phyloP scores from a whole-genome alignment of 1,139 yeast genomes.

The Debaryomyces singareniensis region DNA sequence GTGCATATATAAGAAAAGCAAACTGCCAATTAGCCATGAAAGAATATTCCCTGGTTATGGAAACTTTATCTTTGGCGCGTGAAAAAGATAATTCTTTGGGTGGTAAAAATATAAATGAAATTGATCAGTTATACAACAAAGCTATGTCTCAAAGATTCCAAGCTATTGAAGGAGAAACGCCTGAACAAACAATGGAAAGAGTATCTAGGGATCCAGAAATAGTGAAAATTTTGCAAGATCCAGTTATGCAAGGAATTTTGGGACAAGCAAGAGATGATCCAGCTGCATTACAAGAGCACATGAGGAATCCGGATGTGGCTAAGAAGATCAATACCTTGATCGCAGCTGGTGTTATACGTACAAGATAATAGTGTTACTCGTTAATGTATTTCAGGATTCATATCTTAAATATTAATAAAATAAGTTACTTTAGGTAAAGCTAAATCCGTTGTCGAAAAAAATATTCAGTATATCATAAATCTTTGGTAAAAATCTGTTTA shows the following conservation, averaged over 20 bases:
- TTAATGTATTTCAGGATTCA: too few relatives aligned
- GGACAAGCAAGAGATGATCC: constrained; percentile 95
- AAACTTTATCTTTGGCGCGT: constrained; percentile 76
- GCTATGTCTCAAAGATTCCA: constrained; percentile 77
- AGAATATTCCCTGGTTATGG: constrained; percentile 77
- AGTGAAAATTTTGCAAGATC: constrained; percentile 84
- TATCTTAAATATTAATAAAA: too few relatives aligned
- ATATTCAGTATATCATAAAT: too few relatives aligned
- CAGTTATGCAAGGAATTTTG: constrained; percentile 93
- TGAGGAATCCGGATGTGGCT: constrained; percentile 92
- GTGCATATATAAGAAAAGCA: constrained; percentile 97
- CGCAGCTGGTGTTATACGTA: constrained; percentile 96
- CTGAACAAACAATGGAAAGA: constrained; percentile 91
- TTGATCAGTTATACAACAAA: constrained; percentile 74
- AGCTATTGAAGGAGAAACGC: constrained; percentile 82
- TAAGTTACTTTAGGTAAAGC: too few relatives aligned
- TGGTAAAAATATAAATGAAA: constrained; percentile 63
- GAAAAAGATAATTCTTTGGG: constrained; percentile 60
- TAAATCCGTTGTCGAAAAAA: too few relatives aligned
- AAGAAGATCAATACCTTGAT: constrained; percentile 84
- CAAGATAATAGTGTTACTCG: too few relatives aligned
- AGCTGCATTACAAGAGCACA: constrained; percentile 94
- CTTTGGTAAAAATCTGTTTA: too few relatives aligned
- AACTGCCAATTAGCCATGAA: constrained; percentile 88
- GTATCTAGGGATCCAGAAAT: constrained; percentile 92